Evolutionary conservation across 2,329 filamentous ascomycete genomes (phyloP).

Genomic region (Epichloe gansuensis): DNA sequence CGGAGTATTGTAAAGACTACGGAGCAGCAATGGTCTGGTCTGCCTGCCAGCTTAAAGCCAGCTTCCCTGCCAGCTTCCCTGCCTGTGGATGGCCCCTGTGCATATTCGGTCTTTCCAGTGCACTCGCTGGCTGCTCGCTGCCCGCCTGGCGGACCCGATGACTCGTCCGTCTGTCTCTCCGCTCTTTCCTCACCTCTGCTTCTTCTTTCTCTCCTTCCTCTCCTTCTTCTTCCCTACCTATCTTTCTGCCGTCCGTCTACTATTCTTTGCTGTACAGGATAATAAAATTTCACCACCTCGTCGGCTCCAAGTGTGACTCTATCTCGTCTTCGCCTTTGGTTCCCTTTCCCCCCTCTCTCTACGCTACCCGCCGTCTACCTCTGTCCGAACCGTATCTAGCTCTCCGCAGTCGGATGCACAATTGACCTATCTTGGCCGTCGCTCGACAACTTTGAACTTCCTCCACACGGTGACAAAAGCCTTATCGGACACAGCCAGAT

Average conservation of each 20-base stretch:
- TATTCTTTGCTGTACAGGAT: neutral
- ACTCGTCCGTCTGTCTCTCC: constrained; percentile 1
- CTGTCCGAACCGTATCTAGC: neutral
- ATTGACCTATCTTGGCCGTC: neutral
- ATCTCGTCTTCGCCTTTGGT: neutral
- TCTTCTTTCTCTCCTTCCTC: neutral
- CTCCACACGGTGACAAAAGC: neutral
- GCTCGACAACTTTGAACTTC: neutral
- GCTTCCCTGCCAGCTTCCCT: too few relatives aligned
- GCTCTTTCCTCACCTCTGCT: neutral
- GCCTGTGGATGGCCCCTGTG: neutral
- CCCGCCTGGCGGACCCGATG: neutral
- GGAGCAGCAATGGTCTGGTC: too few relatives aligned
- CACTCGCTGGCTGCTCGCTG: too few relatives aligned
- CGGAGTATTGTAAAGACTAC: too few relatives aligned
- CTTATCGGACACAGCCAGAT: neutral
- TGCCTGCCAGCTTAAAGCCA: too few relatives aligned
- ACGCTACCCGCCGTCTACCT: neutral
- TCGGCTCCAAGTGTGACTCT: neutral
- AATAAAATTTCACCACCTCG: neutral
- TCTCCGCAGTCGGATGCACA: constrained; percentile 4
- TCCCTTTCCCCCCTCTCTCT: neutral
- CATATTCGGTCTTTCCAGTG: neutral
- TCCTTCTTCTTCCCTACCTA: neutral
- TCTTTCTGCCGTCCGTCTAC: neutral